A percentile compares a stretch with the other conserved stretches of the same genome.
Conservation (phyloP, 305 asterid species). For the Fraxinus baroniana region DNA sequence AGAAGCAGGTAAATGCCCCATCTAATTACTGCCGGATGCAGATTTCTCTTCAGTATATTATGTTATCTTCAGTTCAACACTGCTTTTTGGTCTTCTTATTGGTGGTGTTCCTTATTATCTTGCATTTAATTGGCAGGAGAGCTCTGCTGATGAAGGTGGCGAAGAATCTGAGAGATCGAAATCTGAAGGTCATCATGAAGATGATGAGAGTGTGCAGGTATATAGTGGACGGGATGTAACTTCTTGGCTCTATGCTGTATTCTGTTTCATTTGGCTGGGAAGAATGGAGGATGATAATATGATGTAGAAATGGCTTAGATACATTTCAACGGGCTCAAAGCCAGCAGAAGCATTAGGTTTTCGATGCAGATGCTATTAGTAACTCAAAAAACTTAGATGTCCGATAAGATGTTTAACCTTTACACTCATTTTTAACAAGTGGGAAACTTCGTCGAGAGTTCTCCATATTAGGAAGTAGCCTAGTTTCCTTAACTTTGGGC, state of each 20-base stretch:
- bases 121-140: conserved; percentile 48
- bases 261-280: background rate
- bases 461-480: background rate
- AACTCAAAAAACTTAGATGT: background rate
- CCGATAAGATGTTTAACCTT: background rate
- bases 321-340: background rate
- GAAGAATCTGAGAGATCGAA: conserved; percentile 66
- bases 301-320: background rate
- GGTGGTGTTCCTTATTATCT: background rate
- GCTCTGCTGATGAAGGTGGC: conserved; percentile 73
- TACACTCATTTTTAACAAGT: background rate
- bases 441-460: background rate
- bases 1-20: conserved; percentile 50
- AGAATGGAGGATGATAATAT: background rate
- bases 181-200: conserved; percentile 68
- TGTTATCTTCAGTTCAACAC: background rate
- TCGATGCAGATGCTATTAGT: background rate
- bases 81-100: background rate
- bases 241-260: background rate
- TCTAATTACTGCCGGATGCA: too few relatives aligned
- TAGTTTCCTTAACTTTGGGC: background rate
- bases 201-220: conserved; percentile 68
- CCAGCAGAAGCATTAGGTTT: background rate
- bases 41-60: background rate
- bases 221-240: background rate